Evolutionary conservation across 768 basidiomycete species (phyloP).

Genomic region (Podaxis rugospora): DNA sequence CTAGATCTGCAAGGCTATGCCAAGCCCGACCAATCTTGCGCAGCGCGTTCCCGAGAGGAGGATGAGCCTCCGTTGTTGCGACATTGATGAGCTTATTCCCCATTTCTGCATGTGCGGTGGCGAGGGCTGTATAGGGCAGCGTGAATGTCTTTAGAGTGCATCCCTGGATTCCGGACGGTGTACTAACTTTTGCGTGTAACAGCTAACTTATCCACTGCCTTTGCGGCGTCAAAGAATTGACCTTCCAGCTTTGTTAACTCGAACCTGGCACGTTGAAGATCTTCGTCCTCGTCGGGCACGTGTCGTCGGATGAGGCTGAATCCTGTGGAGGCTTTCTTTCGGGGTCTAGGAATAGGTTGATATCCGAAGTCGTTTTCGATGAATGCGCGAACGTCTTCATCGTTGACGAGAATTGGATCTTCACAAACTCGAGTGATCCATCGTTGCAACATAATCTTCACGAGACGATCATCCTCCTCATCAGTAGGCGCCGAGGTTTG

Average conservation of each 20-base stretch:
- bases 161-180: neutral
- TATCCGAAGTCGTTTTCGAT: conserved; percentile 98
- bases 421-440: conserved; percentile 94
- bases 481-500: conserved; percentile 96
- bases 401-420: conserved; percentile 80
- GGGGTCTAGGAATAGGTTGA: conserved; percentile 74
- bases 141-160: neutral
- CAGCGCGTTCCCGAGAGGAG: conserved; percentile 77
- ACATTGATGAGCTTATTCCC: conserved; percentile 91
- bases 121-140: conserved; percentile 51
- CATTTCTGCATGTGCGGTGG: conserved; percentile 78
- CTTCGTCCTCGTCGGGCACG: conserved; percentile 93
- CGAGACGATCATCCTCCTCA: conserved; percentile 96
- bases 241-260: conserved; percentile 90
- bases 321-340: conserved; percentile 67
- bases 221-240: conserved; percentile 90
- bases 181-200: conserved; percentile 69
- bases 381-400: conserved; percentile 93
- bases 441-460: conserved; percentile 90
- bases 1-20: conserved; percentile 85
- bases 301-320: conserved; percentile 75
- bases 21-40: conserved; percentile 83
- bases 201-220: conserved; percentile 84
- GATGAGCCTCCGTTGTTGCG: conserved; percentile 85
- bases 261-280: conserved; percentile 83